Base-by-base conservation (phyloP, 495 filamentous ascomycete genomes). In the Sphaerosporella brunnea region DNA sequence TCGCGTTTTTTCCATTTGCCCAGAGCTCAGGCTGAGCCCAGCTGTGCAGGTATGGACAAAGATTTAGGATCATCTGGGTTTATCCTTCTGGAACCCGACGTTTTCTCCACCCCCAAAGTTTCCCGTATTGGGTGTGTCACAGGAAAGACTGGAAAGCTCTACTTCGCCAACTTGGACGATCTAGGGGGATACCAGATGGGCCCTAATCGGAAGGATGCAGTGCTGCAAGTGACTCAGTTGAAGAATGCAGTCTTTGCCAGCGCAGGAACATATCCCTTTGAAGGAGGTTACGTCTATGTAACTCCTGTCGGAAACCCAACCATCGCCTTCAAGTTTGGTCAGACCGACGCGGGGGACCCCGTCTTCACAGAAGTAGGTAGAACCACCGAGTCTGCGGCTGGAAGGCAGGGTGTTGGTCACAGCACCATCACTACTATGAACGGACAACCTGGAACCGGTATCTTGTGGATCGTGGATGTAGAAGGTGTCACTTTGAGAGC, bases 281-380 rank as follows among this genome's bases (percentile, higher is more conserved):
- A 68, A 35, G 66, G 66, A 3, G 65, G 66, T n/a, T 68, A 66
- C 46, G 60, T 68, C 26, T 66, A 66, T 45, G 59, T 64, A 45
- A 64, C 63, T 3, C 60, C 65, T 2, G 62, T 65, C 4, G 56
- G 63, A n/a, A 52, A 59, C 41, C 54, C 55, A 23, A 64, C 60
- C 5, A 53, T 62, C 18, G 64, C 61, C 2, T 66, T 63, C 49
- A 63, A 64, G 39, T 66, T 66, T 46, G 53, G 55, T 16, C 57
- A 53, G 36, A 59, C 55, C 28, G 45, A 48, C 1, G 48, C 50
- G 19, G 64, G 64, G 4, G 51, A 58, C 15, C 62, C 64, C 8
- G 55, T 58, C 7, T 66, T 66, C 39, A 57, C 61, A 3, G 60
- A 65, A 39, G 65, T 65, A 8, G 65, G 62, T 25, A 54, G 59